Evolutionary conservation across 768 basidiomycete species (phyloP).

Genomic region (Hypsizygus marmoreus): DNA sequence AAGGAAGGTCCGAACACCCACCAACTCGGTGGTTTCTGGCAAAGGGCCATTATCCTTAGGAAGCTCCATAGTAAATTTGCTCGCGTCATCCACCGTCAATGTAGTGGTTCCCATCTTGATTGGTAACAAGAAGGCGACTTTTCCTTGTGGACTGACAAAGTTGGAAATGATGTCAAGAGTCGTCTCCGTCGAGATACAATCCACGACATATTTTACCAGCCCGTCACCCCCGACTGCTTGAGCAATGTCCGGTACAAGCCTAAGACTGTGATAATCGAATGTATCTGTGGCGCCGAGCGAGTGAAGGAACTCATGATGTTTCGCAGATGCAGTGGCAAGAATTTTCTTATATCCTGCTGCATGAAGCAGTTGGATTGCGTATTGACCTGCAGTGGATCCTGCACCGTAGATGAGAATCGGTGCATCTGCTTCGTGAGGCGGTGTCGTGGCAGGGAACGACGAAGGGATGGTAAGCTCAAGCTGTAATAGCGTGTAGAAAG

Average conservation of each 20-base stretch:
- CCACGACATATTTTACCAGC: constrained; percentile 32
- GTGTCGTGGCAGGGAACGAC: constrained; percentile 27
- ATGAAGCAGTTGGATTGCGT: constrained; percentile 35
- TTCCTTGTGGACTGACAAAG: constrained; percentile 38
- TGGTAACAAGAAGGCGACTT: constrained; percentile 45
- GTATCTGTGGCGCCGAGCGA: constrained; percentile 36
- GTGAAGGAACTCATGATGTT: constrained; percentile 21
- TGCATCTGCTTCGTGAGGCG: constrained; percentile 24
- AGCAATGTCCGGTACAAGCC: constrained; percentile 30
- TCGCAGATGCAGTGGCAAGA: constrained; percentile 37
- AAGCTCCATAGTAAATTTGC: constrained; percentile 33
- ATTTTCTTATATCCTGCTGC: constrained; percentile 40
- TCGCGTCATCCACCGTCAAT: constrained; percentile 29
- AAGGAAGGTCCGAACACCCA: constrained; percentile 42
- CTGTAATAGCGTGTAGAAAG: constrained; percentile 39
- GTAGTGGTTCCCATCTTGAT: constrained; percentile 44
- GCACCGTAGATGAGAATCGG: constrained; percentile 47
- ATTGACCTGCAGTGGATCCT: constrained; percentile 39
- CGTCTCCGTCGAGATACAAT: constrained; percentile 31
- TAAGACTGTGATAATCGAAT: constrained; percentile 35
- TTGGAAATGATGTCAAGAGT: constrained; percentile 39
- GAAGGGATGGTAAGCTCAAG: constrained; percentile 34
- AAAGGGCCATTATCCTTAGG: constrained; percentile 40
- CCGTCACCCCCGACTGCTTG: constrained; percentile 25
- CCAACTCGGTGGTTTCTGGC: constrained; percentile 32